A percentile compares a stretch with the other conserved stretches of the same genome.
These are phyloP conservation scores for Rhizopus sp. DNA, from an alignment of 371 early-diverging fungal genomes.

Conservation along the genomic window DNA sequence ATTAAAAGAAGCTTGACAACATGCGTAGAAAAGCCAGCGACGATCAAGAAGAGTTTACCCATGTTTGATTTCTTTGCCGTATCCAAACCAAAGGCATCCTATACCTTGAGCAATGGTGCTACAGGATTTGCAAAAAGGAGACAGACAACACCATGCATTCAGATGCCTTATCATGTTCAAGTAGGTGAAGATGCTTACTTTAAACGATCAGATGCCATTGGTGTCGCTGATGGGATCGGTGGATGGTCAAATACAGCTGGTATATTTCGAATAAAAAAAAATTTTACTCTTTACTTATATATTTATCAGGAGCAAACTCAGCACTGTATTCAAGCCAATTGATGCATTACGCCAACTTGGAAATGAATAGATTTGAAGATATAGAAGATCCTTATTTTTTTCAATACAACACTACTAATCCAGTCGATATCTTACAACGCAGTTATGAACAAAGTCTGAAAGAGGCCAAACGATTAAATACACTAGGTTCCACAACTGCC, in stretches of 20 bases:
- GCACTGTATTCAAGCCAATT: conserved; percentile 86
- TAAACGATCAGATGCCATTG: conserved; percentile 72
- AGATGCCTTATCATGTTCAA: conserved; percentile 41
- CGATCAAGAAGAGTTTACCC: conserved; percentile 7
- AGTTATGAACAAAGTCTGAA: conserved; percentile 74
- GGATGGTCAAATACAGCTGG: conserved; percentile 66
- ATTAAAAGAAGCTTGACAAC: no score
- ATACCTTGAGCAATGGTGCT: conserved; percentile 24
- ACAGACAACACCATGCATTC: conserved; percentile 5
- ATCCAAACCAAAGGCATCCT: conserved; percentile 21
- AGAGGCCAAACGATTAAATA: conserved; percentile 68
- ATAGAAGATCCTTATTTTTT: conserved; percentile 46
- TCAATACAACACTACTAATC: conserved; percentile 76
- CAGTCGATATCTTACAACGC: conserved; percentile 73
- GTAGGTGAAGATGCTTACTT: conserved; percentile 88
- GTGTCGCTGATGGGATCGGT: conserved; percentile 86
- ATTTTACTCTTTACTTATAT: conserved; percentile 14
- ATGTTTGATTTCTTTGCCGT: conserved; percentile 28
- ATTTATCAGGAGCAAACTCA: conserved; percentile 73
- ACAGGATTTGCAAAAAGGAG: conserved; percentile 29
- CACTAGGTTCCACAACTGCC: conserved; percentile 91
- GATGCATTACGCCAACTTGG: conserved; percentile 88
- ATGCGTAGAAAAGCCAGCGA: no score
- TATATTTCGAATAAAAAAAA: conserved; percentile 19
- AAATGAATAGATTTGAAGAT: conserved; percentile 75